These are phyloP conservation scores for Mytilinidion resinicola DNA, from an alignment of 495 filamentous ascomycete species.

Conservation along the genomic window DNA sequence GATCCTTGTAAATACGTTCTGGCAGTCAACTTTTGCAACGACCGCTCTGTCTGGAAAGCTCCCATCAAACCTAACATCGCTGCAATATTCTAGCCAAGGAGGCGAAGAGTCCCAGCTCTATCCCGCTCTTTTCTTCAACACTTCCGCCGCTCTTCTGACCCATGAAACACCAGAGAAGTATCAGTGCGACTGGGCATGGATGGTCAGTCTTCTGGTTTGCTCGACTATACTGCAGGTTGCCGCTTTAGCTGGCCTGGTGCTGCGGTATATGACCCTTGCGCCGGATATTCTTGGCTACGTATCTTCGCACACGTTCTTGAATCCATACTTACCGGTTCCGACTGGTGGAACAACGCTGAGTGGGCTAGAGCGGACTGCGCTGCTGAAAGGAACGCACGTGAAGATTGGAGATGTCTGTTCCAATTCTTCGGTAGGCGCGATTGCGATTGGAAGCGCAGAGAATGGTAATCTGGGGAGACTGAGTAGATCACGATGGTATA, in stretches of 20 bases:
- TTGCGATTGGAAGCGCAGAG: constrained; percentile 10
- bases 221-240: constrained; percentile 15
- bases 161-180: not conserved
- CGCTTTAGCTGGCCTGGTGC: constrained; percentile 9
- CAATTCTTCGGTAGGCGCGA: constrained; percentile 11
- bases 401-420: constrained; percentile 17
- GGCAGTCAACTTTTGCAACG: constrained; percentile 16
- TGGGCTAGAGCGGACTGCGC: constrained; percentile 13
- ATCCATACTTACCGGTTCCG: constrained; percentile 12
- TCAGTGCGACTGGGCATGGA: constrained; percentile 13
- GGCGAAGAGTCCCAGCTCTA: not conserved
- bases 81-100: not conserved
- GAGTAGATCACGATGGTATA: constrained; percentile 9
- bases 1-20: constrained; percentile 13
- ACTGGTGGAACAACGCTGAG: constrained; percentile 15
- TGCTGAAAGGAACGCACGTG: constrained; percentile 10
- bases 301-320: constrained; percentile 12
- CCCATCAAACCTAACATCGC: constrained; percentile 3
- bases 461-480: constrained; percentile 4
- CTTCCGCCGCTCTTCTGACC: not conserved
- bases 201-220: constrained; percentile 7
- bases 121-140: constrained; percentile 4
- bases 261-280: constrained; percentile 17
- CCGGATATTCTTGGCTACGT: constrained; percentile 27
- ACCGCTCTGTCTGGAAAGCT: constrained; percentile 9